Base-by-base conservation (phyloP, 2,329 filamentous ascomycete species). In the Colletotrichum scovillei region DNA sequence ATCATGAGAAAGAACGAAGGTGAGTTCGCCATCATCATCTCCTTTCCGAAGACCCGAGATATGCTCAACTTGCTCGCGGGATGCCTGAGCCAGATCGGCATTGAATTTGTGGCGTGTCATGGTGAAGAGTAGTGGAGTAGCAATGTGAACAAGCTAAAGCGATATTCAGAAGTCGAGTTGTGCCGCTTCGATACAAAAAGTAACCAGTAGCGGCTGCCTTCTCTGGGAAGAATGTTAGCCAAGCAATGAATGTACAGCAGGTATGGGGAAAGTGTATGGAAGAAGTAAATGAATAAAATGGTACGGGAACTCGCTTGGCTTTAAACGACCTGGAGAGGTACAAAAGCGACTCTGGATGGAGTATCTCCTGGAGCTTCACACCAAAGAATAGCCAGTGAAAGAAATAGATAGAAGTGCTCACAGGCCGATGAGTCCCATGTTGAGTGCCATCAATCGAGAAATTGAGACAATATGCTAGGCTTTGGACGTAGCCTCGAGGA, bases 1-100 rank as follows among this genome's bases (percentile, higher is more conserved):
- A 3, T 78, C 58, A 66, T 83, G 79, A 11, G 67, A 74, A 73
- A 85, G 93, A 5, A 82, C 85, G 79, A 96, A 93, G 16, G 87
- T 87, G 69, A 97, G 86, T 69, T 93, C 90, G 63, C 93, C 94
- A 80, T 96, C 93, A 38, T 93, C 92, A 5, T 92, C 90, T 19
- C 93, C 93, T 46, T 85, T 84, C 42, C 83, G 82, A 28, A 97
- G 83, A 42, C 86, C 79, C 60, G 82, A 82, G 60, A 97, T 84
- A 62, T 87, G 82, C 1, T 83, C 75, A 59, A 90, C 83, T 8
- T 82, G 85, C 56, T 83, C 81, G 32, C 65, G 55, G 7, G 72
- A 74, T 80, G 84, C 78, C 86, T 83, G 75, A 32, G 78, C 77
- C 38, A 88, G 73, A 79, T 95, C 92, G 63, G 85, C 83, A 60